Evolutionary conservation across 805 yeast genomes (phyloP), one percentile per base, ranked within the genome.

Genomic region (Kodamaea kaohsiungensis): DNA sequence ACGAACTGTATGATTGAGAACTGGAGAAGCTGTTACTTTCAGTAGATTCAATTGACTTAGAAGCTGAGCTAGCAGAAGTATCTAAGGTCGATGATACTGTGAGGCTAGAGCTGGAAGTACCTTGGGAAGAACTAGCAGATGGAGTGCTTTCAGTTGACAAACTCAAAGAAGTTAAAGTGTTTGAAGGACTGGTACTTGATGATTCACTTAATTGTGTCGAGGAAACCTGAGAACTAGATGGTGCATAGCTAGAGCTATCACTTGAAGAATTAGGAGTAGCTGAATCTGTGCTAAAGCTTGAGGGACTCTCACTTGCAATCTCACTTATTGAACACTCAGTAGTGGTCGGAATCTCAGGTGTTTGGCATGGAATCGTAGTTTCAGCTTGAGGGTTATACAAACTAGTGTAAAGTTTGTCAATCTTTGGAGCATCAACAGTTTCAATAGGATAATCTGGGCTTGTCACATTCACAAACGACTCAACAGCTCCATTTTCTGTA

Each of bases 391-490:
- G 9, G 13, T 47, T 39, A 43, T 52, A 61, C 35, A 59, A 48
- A 3, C 52, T 22, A 4, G 59, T 45, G 48, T 61, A 61, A 16
- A 56, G 45, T 10, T 52, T 51, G 12, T 43, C n/a, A 16, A 54
- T 52, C 15, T 52, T 52, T 8, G 60, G 55, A 15, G 59, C 60
- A 10, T 46, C 40, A 12, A 39, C 25, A 5, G 66, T 63, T 9
- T 53, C 37, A 3, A 63, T 61, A 4, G 64, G 64, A 33, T 52
- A 58, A 1, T 42, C 19, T 9, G 54, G 37, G 5, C 54, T 43
- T 10, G 50, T 27, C 6, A 57, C 55, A 7, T 58, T 55, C 27
- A 46, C 35, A 4, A 58, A 49, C 15, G 19, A 7, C 9, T 37
- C 39, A 10, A 16, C 15, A 38, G 46, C 16, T 9, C 33, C 18